phyloP scores from a whole-genome alignment of 768 basidiomycete species.

The Crucibulum laeve region DNA sequence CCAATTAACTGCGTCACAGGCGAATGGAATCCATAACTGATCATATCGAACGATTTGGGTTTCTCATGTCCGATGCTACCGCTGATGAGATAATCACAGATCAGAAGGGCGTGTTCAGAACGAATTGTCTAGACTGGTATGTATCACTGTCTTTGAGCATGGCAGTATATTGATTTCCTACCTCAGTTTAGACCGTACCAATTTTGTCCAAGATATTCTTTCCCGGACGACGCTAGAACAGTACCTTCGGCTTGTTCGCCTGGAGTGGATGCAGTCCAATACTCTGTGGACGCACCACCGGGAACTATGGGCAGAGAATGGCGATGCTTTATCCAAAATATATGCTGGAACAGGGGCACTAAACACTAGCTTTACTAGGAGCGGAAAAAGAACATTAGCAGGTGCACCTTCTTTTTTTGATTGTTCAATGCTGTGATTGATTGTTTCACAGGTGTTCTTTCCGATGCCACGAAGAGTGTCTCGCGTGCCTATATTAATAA shows the following conservation, averaged over 20 bases:
- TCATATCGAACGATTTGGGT: constrained; percentile 78
- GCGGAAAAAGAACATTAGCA: constrained; percentile 89
- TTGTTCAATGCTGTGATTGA: constrained; percentile 4
- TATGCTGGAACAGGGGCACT: constrained; percentile 93
- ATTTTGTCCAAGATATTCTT: constrained; percentile 94
- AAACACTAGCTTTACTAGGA: constrained; percentile 94
- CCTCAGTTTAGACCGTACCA: constrained; percentile 88
- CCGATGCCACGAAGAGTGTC: constrained; percentile 95
- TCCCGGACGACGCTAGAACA: constrained; percentile 78
- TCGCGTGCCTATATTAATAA: constrained; percentile 97
- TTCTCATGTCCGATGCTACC: constrained; percentile 71
- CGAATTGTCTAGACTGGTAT: constrained; percentile 94
- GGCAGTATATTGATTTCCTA: constrained; percentile 4
- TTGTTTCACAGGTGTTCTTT: constrained; percentile 63
- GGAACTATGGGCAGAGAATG: constrained; percentile 96
- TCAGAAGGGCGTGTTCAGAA: constrained; percentile 89
- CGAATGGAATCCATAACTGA: constrained; percentile 54
- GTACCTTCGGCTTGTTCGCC: constrained; percentile 74
- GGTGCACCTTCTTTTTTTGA: constrained; percentile 26
- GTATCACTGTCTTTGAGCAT: constrained; percentile 8
- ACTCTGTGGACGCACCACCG: constrained; percentile 84
- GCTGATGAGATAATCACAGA: constrained; percentile 74
- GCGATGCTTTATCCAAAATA: constrained; percentile 87
- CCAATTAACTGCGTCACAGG: constrained; percentile 29
- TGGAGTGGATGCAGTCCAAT: constrained; percentile 67